phyloP scores from a whole-genome alignment of 2,329 filamentous ascomycete genomes.

The Raffaelea arxii region DNA sequence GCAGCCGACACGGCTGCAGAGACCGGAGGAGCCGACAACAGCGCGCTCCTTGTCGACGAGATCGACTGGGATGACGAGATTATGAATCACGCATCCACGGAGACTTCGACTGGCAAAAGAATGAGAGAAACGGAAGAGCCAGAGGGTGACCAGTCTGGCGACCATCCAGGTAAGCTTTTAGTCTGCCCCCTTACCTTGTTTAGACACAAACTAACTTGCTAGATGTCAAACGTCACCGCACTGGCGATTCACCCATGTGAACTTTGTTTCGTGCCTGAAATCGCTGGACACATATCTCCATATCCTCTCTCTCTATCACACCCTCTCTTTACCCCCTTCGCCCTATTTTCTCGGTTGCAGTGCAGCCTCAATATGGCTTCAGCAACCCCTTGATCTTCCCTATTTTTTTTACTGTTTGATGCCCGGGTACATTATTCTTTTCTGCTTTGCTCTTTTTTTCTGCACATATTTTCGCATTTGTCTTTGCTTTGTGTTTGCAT shows the following conservation, averaged over 20 bases:
- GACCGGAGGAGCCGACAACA: neutral
- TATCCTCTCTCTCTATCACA: neutral
- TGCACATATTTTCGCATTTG: neutral
- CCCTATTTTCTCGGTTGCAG: conserved; percentile 11
- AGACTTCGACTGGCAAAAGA: conserved; percentile 20
- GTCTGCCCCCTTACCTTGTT: neutral
- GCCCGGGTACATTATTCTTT: no score
- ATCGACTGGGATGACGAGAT: conserved; percentile 27
- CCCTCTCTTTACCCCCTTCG: no score
- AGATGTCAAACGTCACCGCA: conserved; percentile 44
- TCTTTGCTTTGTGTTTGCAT: neutral
- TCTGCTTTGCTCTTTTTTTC: neutral
- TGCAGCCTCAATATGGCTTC: conserved; percentile 7
- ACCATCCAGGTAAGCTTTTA: conserved; percentile 23
- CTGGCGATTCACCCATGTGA: conserved; percentile 11
- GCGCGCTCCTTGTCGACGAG: conserved; percentile 20
- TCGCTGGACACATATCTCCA: neutral
- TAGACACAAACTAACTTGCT: neutral
- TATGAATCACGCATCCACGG: conserved; percentile 19
- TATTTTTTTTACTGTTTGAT: neutral
- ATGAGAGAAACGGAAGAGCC: conserved; percentile 17
- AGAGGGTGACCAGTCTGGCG: conserved; percentile 9
- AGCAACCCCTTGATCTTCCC: neutral
- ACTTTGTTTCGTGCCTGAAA: neutral
- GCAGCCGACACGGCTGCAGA: conserved; percentile 2